These are phyloP conservation scores for Amaranthus hypochondriacus DNA, from an alignment of 148 eudicot genomes.

Conservation along the genomic window DNA sequence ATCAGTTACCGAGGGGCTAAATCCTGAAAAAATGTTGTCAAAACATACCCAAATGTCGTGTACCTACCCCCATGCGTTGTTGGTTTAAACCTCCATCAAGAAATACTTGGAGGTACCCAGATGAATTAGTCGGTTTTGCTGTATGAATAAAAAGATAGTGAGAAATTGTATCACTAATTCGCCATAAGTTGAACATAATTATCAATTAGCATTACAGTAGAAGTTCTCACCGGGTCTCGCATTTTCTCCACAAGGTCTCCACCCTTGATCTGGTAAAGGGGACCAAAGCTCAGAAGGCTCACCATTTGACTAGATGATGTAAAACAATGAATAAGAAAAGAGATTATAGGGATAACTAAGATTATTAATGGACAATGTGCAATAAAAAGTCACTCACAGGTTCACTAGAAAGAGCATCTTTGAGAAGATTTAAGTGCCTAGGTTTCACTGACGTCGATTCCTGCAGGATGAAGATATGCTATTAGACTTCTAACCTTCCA, in stretches of 20 bases:
- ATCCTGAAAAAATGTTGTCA: not conserved
- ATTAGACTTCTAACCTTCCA: not conserved
- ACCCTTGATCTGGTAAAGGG: conserved; percentile 79
- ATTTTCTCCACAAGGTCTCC: conserved; percentile 60
- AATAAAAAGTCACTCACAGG: conserved; percentile 48
- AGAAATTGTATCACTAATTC: conserved; percentile 5
- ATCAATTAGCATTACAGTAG: not conserved
- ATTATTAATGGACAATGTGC: not conserved
- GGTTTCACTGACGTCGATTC: conserved; percentile 77
- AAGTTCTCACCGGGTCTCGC: conserved; percentile 47
- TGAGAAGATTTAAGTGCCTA: conserved; percentile 68
- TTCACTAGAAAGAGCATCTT: conserved; percentile 66
- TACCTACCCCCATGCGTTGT: conserved; percentile 95
- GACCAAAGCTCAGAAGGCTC: conserved; percentile 71
- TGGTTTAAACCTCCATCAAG: conserved; percentile 98
- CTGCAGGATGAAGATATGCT: conserved; percentile 32
- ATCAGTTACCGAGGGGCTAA: not conserved
- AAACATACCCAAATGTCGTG: not conserved
- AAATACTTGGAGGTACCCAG: conserved; percentile 87
- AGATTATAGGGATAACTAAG: not conserved
- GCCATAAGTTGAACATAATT: not conserved
- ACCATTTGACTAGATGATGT: conserved; percentile 44
- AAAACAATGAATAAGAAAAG: conserved; percentile 3
- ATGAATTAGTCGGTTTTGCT: conserved; percentile 66
- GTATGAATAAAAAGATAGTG: conserved; percentile 24